Evolutionary conservation across 106 monocot genomes (phyloP), one percentile per base, ranked within the genome.

Genomic region (Alisma plantagoaquatica): DNA sequence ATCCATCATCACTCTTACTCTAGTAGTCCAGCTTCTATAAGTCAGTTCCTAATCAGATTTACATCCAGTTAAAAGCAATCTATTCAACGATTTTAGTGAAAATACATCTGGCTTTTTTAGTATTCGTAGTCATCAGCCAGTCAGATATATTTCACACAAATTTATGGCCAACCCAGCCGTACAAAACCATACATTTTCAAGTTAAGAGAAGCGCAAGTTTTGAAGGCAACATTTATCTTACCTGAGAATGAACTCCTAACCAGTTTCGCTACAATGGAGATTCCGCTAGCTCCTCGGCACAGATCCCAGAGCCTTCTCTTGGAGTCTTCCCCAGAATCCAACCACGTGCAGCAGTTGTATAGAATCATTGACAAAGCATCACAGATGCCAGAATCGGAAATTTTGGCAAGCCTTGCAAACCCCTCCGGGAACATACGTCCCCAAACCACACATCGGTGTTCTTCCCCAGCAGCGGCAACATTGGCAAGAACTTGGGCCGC

Each of bases 401-500:
- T 54, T 61, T 51, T 6, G 3, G 78, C 73, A 19, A 86, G 20
- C 28, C 62, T 46, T 29, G 69, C 41, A 28, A 82, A 77, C 26
- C 64, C 56, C 3, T 8, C 44, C 0, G 79, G 76, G 42, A 80
- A 86, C 47, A 79, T 29, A 29, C 57, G 31, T 3, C 28, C 41
- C 86, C 92, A 92, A 2, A 86, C 65, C 10, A 62, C 71, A 14
- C 43, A 21, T 27, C 61, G 61, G n/a, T 82, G 76, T 43, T 15
- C 31, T 59, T 86, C 86, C 25, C 82, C 86, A 1, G 71, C 78
- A 14, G 73, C 46, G 18, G 70, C 73, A 17, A 70, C 72, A 32
- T 93, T 87, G 24, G 70, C 87, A 7, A 93, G 56, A n/a, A 75
- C 27, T 72, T 93, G 93, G 41, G 80, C 51, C 30, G 63, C 87